Percentiles rank a stretch among this genome's conserved stretches.
Evolutionary conservation across 192 early-diverging fungal species (phyloP).

Genomic region (Coemansia javaensis): DNA sequence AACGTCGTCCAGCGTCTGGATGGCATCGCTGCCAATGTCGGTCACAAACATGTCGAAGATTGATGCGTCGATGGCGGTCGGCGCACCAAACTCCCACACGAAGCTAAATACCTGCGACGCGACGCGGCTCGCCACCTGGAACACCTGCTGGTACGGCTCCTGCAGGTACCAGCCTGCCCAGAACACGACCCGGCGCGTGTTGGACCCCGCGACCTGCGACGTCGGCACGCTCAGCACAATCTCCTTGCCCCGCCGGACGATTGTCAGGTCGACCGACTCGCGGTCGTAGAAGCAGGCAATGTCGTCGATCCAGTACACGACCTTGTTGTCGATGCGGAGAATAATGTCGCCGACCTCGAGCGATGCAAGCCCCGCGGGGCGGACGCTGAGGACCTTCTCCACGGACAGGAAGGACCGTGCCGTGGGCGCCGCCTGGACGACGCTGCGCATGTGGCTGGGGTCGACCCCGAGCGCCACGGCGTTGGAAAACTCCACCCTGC

Average conservation of each 20-base stretch:
- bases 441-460: conserved; percentile 1
- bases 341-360: conserved; percentile 33
- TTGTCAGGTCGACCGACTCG: conserved; percentile 11
- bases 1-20: conserved; percentile 23
- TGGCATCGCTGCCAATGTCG: conserved; percentile 11
- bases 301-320: conserved; percentile 14
- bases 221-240: conserved; percentile 18
- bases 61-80: not conserved
- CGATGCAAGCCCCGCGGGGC: not conserved
- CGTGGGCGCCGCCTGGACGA: not conserved
- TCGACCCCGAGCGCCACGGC: conserved; percentile 19
- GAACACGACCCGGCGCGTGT: conserved; percentile 14
- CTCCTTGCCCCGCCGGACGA: conserved; percentile 19
- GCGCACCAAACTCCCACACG: not conserved
- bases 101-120: conserved; percentile 18
- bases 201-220: not conserved
- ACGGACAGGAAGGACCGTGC: conserved; percentile 8
- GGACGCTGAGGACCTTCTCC: conserved; percentile 2
- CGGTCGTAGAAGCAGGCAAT: conserved; percentile 11
- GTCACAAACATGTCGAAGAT: conserved; percentile 10
- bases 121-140: conserved; percentile 8
- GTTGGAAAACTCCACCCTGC: conserved; percentile 1
- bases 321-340: conserved; percentile 8
- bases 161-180: conserved; percentile 36
- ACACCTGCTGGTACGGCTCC: conserved; percentile 15